phyloP scores from a whole-genome alignment of 2,329 filamentous ascomycete species.

The Monilinia laxa region DNA sequence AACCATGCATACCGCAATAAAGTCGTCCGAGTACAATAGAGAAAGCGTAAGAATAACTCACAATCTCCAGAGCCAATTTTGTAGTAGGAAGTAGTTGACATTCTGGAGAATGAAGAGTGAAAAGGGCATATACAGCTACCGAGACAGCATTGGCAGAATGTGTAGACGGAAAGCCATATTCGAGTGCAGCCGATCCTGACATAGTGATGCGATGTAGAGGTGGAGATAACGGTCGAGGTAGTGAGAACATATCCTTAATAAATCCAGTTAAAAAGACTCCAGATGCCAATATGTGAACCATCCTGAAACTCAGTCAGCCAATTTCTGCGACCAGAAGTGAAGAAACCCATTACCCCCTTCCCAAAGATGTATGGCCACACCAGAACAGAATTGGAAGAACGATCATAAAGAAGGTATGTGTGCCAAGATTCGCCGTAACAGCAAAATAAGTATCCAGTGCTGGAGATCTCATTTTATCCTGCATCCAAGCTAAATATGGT shows the following conservation, averaged over 20 bases:
- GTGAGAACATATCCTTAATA: conserved; percentile 88
- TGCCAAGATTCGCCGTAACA: conserved; percentile 91
- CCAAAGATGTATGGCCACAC: conserved; percentile 84
- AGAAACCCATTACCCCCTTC: conserved; percentile 69
- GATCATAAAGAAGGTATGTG: conserved; percentile 98
- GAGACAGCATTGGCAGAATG: conserved; percentile 97
- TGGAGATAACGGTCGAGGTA: conserved; percentile 87
- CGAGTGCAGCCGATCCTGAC: conserved; percentile 90
- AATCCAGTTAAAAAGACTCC: conserved; percentile 90
- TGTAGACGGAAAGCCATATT: conserved; percentile 96
- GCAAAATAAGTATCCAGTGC: conserved; percentile 95
- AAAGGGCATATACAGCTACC: conserved; percentile 80
- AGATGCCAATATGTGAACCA: conserved; percentile 72
- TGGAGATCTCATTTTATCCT: conserved; percentile 76
- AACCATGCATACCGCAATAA: conserved; percentile 99
- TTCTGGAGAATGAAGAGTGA: conserved; percentile 66
- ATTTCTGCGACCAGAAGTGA: not conserved
- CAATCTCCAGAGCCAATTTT: conserved; percentile 61
- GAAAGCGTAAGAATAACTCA: conserved; percentile 79
- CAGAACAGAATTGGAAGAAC: conserved; percentile 93
- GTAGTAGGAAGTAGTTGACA: conserved; percentile 59
- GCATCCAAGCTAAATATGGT: conserved; percentile 84
- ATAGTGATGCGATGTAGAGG: conserved; percentile 93
- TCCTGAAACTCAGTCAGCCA: conserved; percentile 44
- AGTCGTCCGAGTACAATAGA: conserved; percentile 90